Conservation (phyloP, 2,329 filamentous ascomycete species). For the Epichloe gansuensis region DNA sequence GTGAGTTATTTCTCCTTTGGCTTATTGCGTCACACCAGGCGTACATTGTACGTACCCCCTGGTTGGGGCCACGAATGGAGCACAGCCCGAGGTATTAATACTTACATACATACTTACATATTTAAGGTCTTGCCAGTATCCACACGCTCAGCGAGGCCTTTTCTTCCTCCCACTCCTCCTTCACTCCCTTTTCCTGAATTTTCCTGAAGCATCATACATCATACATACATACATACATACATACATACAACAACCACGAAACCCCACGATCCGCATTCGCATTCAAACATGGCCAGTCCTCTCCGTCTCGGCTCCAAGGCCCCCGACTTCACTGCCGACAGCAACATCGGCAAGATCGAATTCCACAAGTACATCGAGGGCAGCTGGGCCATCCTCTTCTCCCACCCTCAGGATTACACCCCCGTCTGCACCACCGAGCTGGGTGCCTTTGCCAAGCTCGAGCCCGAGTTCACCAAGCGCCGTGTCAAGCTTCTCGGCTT, state of each 20-base stretch:
- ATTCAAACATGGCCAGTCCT: constrained; percentile 18
- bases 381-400: constrained; percentile 74
- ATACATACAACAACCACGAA: neutral
- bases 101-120: neutral
- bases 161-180: neutral
- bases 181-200: neutral
- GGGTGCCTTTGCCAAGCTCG: constrained; percentile 80
- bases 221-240: too few relatives aligned
- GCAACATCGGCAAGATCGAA: constrained; percentile 63
- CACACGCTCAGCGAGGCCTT: neutral
- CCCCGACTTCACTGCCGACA: constrained; percentile 75
- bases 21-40: too few relatives aligned
- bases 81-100: neutral
- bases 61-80: too few relatives aligned
- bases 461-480: constrained; percentile 76
- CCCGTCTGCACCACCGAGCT: constrained; percentile 95
- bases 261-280: neutral
- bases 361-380: constrained; percentile 72
- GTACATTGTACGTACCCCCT: too few relatives aligned
- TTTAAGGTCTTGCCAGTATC: neutral
- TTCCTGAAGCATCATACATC: neutral
- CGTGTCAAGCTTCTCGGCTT: constrained; percentile 86
- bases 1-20: too few relatives aligned
- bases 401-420: constrained; percentile 81
- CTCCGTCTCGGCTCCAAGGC: constrained; percentile 55